phyloP scores from a whole-genome alignment of 1,284 basidiomycete species.

The Moesziomyces sp. region DNA sequence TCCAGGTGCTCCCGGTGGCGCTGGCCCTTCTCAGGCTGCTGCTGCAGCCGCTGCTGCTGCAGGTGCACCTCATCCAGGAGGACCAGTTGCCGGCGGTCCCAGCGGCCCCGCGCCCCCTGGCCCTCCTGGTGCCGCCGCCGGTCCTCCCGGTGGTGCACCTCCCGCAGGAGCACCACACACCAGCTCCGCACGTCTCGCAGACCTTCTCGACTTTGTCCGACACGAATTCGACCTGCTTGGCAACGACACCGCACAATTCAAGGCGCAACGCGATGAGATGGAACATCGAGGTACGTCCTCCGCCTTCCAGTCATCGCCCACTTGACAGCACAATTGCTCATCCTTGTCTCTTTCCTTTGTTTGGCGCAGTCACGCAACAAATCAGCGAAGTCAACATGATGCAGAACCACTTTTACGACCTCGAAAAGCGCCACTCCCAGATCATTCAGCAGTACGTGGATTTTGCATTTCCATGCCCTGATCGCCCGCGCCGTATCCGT shows the following conservation, averaged over 20 bases:
- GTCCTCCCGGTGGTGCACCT: slow-evolving; percentile 40
- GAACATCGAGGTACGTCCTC: slow-evolving; percentile 80
- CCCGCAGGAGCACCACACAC: slow-evolving; percentile 44
- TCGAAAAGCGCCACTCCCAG: slow-evolving; percentile 79
- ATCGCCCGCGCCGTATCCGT: not conserved
- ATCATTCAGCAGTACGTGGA: slow-evolving; percentile 74
- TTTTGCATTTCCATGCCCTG: not conserved
- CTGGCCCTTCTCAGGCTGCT: slow-evolving; percentile 43
- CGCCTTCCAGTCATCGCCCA: not conserved
- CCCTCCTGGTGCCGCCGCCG: slow-evolving; percentile 36
- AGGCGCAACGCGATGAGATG: slow-evolving; percentile 86
- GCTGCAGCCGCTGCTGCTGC: slow-evolving; percentile 41
- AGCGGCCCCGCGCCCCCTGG: slow-evolving; percentile 31
- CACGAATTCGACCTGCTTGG: slow-evolving; percentile 85
- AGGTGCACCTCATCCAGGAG: slow-evolving; percentile 40
- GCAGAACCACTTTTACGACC: slow-evolving; percentile 77
- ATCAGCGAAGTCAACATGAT: slow-evolving; percentile 60
- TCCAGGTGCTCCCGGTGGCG: slow-evolving; percentile 27
- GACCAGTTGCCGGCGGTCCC: slow-evolving; percentile 37
- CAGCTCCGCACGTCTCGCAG: slow-evolving; percentile 73
- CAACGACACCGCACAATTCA: slow-evolving; percentile 77
- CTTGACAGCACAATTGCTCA: not conserved
- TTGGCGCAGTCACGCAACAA: slow-evolving; percentile 48
- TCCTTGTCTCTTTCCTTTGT: not conserved
- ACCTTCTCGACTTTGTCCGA: slow-evolving; percentile 83